Evolutionary conservation across 345 rosid genomes (phyloP), one percentile per base, ranked within the genome.

Genomic region (Durio zibethinus): DNA sequence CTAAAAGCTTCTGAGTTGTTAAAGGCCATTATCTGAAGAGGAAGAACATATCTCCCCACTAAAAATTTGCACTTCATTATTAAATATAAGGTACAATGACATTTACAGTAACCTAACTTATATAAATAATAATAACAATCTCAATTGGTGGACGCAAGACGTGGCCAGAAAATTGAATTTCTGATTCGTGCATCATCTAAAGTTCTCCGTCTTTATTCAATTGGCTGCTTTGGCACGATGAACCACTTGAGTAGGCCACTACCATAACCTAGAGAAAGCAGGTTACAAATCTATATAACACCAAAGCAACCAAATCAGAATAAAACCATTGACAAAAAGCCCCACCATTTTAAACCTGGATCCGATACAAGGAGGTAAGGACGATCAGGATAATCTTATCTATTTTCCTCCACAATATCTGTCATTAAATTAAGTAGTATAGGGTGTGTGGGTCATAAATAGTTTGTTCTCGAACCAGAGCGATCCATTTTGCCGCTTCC

Each of bases 401-500:
- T 82, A 76, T 92, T 96, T 59, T 96, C 99, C 84, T 93, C 99
- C 0, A 93, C 98, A 63, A 93, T 87, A 81, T 93, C 98, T 25
- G 87, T 74, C 15, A 86, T 84, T 80, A 93, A 84, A 82, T 93
- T 92, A 29, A 96, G 97, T 43, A 93, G 83, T 72, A 90, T 76
- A 0, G 99, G 98, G 5, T 82, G 90, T 60, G 77, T 80, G 0
- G 96, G 77, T 92, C 88, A 53, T 86, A 85, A 52, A 90, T 88
- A 23, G 98, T 66, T 67, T 38, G 78, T 63, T 93, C 97, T 15
- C 99, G 94, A 31, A 88, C 98, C 82, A 89, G 81, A 48, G 97
- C 93, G 35, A 84, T 87, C 98, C 98, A 94, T 81, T 94, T 93
- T 16, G 93, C 95, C 10, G 97, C 90, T 84, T 94, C 99, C 97